phyloP scores from a whole-genome alignment of 1,284 basidiomycete genomes.

The Irpex rosettiformis region DNA sequence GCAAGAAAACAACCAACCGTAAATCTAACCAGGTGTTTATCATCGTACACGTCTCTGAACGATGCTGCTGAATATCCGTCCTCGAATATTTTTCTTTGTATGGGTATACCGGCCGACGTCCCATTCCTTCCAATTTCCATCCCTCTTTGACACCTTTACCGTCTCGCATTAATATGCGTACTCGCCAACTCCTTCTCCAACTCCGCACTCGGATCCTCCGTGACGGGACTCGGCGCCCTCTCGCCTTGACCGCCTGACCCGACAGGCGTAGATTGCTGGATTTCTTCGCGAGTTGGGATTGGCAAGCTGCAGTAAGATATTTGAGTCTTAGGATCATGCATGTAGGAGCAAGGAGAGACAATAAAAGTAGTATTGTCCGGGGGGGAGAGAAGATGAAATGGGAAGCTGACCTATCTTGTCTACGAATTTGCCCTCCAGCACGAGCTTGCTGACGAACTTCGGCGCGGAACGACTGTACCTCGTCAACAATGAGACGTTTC shows the following conservation, averaged over 20 bases:
- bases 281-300: constrained; percentile 76
- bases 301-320: constrained; percentile 47
- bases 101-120: neutral
- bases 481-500: constrained; percentile 93
- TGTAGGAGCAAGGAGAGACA: neutral
- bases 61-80: no score
- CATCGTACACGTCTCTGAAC: no score
- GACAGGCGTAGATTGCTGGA: constrained; percentile 60
- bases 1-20: no score
- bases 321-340: neutral
- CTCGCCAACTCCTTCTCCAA: constrained; percentile 82
- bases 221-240: constrained; percentile 55
- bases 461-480: constrained; percentile 86
- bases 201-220: constrained; percentile 84
- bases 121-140: neutral
- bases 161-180: constrained; percentile 40
- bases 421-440: constrained; percentile 60
- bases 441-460: constrained; percentile 82
- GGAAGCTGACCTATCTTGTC: constrained; percentile 60
- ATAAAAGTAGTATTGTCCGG: neutral
- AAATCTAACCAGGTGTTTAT: no score
- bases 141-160: neutral
- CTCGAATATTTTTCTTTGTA: neutral
- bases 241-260: constrained; percentile 36
- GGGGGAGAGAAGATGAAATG: neutral